A percentile compares a stretch with the other conserved stretches of the same genome.
phyloP scores from a whole-genome alignment of 805 yeast genomes.

The Blastobotrys muscicola region DNA sequence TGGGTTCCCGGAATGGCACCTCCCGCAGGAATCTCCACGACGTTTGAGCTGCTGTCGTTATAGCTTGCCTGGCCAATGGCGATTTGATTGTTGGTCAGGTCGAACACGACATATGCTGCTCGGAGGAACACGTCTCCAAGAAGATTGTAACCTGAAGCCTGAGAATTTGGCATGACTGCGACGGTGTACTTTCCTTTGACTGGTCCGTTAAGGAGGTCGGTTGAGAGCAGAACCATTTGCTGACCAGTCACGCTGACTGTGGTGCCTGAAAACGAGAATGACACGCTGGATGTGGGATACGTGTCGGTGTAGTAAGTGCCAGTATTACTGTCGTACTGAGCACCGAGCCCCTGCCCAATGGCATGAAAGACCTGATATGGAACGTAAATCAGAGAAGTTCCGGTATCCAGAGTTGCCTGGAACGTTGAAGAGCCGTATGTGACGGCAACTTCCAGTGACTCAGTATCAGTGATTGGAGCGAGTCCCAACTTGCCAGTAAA shows the following conservation, averaged over 20 bases:
- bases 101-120: conserved; percentile 53
- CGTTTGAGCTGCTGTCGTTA: conserved; percentile 1
- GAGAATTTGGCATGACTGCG: conserved; percentile 13
- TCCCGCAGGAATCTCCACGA: too few relatives aligned
- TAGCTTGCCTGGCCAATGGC: conserved; percentile 41
- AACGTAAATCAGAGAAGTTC: conserved; percentile 44
- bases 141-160: conserved; percentile 29
- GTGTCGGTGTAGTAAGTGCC: too few relatives aligned
- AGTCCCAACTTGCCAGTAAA: conserved; percentile 13
- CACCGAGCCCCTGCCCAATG: conserved; percentile 31
- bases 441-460: too few relatives aligned
- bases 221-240: too few relatives aligned
- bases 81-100: conserved; percentile 45
- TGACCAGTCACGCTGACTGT: too few relatives aligned
- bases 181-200: too few relatives aligned
- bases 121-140: conserved; percentile 58
- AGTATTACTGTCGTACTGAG: conserved; percentile 28
- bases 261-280: too few relatives aligned
- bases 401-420: conserved; percentile 42
- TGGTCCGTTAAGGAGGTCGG: too few relatives aligned
- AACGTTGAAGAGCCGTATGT: too few relatives aligned
- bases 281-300: too few relatives aligned
- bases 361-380: conserved; percentile 30
- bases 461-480: conserved; percentile 3
- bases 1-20: too few relatives aligned